A percentile compares a stretch with the other conserved stretches of the same genome.
These are phyloP conservation scores for Euryodendron excelsum DNA, from an alignment of 148 eudicot species.

Conservation along the genomic window DNA sequence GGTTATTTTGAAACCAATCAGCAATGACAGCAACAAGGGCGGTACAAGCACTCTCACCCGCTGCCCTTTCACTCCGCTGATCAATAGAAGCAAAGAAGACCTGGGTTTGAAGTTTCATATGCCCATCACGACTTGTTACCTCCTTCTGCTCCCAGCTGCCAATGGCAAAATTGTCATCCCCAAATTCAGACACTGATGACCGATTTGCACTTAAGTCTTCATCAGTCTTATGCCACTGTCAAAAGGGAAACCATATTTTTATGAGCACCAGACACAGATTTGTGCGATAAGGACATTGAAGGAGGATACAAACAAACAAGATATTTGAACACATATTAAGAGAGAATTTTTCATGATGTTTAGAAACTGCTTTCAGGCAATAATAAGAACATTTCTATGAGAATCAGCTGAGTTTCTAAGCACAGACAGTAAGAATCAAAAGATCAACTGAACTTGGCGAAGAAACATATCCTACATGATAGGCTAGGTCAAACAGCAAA, in stretches of 20 bases:
- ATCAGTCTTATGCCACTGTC: constrained; percentile 62
- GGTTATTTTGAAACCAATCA: constrained; percentile 77
- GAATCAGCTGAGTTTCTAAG: not conserved
- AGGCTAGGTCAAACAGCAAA: not conserved
- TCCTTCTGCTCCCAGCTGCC: constrained; percentile 92
- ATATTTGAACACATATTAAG: too few relatives aligned
- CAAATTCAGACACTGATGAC: constrained; percentile 71
- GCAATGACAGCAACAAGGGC: constrained; percentile 95
- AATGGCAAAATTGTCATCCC: constrained; percentile 88
- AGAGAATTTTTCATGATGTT: not conserved
- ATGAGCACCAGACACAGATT: not conserved
- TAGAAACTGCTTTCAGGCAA: not conserved
- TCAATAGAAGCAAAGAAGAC: constrained; percentile 94
- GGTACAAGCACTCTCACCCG: constrained; percentile 97
- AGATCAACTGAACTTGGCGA: not conserved
- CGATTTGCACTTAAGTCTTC: constrained; percentile 60
- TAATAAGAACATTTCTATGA: not conserved
- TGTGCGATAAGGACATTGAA: not conserved
- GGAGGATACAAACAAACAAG: not conserved
- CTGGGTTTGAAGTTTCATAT: constrained; percentile 70
- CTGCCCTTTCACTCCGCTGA: constrained; percentile 89
- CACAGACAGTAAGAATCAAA: not conserved
- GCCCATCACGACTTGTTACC: constrained; percentile 83
- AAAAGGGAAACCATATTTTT: constrained; percentile 3
- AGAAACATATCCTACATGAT: not conserved